These are phyloP conservation scores for Tolypocladium pustulatum DNA, from an alignment of 2,329 filamentous ascomycete genomes.

Conservation along the genomic window DNA sequence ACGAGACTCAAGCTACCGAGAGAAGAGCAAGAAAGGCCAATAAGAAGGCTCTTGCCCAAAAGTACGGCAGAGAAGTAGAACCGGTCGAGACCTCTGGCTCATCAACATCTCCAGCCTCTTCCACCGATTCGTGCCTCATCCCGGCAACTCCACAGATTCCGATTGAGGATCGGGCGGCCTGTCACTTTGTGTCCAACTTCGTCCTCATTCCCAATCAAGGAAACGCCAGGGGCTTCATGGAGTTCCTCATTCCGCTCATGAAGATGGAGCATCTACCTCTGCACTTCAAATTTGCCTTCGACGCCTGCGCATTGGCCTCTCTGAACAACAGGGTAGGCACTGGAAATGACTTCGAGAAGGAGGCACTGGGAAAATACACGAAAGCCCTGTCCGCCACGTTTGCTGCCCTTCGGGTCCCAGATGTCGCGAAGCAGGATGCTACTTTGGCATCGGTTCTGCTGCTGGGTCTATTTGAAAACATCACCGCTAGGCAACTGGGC, in stretches of 20 bases:
- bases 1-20: constrained; percentile 60
- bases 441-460: constrained; percentile 50
- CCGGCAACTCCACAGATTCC: constrained; percentile 29
- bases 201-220: constrained; percentile 42
- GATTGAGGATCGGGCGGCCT: constrained; percentile 43
- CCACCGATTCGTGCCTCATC: constrained; percentile 6
- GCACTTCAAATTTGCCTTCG: constrained; percentile 47
- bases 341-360: constrained; percentile 20
- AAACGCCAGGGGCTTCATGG: constrained; percentile 44
- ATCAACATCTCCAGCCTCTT: constrained; percentile 7
- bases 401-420: constrained; percentile 39
- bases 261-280: constrained; percentile 29
- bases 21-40: constrained; percentile 47
- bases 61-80: constrained; percentile 15
- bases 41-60: constrained; percentile 33
- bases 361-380: constrained; percentile 42
- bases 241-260: constrained; percentile 47
- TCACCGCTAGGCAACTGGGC: constrained; percentile 42
- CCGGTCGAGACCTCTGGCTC: constrained; percentile 6
- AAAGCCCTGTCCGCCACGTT: constrained; percentile 43
- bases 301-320: constrained; percentile 47
- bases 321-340: constrained; percentile 38
- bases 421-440: constrained; percentile 39
- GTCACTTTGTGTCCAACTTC: constrained; percentile 52
- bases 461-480: constrained; percentile 50